Base-by-base conservation (phyloP, 768 basidiomycete species). In the Ramaria rubella region DNA sequence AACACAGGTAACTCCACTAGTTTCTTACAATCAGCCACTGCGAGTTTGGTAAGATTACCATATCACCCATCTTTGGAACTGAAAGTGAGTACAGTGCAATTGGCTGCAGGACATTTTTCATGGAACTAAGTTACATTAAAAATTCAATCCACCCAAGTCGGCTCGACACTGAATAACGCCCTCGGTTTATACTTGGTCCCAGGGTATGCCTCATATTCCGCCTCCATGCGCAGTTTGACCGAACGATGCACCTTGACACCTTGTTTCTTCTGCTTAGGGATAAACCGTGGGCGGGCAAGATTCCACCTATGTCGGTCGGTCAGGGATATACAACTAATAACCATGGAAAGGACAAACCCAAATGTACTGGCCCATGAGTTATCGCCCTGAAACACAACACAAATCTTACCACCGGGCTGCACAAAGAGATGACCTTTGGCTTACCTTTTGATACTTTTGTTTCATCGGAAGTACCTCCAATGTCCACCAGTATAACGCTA, bases 401-500 rank as follows among this genome's bases (percentile, higher is more conserved):
- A 14, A 2, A 55, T 59, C 49, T 30, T 38, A 24, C 9, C 38
- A 19, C 26, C 12, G 12, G 14, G 15, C 23, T 44, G 30, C 45
- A 49, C 62, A 58, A 9, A 31, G 40, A 11, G 23, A 19, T 9
- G 8, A 15, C 8, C 5, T 30, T 5, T 52, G 43, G 5, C 56
- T 48, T 21, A 49, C 38, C 34, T 67, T 63, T 45, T 69, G 66
- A 52, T 48, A 44, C 42, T 49, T 33, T 38, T 56, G 57, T 17
- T 49, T 45, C 23, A 87, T 40, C 80, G 72, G 72, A 21, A 75
- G 17, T 8, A 73, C 52, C 66, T 90, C 87, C 29, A 90, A 68
- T 21, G 81, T 60, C 87, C 87, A 89, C 87, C 87, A 89, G 0
- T 46, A 51, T 48, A 61, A 70, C 24, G 68, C 58, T 4, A 73